These are phyloP conservation scores for Diaporthe citri DNA, from an alignment of 2,329 filamentous ascomycete species.

Conservation along the genomic window DNA sequence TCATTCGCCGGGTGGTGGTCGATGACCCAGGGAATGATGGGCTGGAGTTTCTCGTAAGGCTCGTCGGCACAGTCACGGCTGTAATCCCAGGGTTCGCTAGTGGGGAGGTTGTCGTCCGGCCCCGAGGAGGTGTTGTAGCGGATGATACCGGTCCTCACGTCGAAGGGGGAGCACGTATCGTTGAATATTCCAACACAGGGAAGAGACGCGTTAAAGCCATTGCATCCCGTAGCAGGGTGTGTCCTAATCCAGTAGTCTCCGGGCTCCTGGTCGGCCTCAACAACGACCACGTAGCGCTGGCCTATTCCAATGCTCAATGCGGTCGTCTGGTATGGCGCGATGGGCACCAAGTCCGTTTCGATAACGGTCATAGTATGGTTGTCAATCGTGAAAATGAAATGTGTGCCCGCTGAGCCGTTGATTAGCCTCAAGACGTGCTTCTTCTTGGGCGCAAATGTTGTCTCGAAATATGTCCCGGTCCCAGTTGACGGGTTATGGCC, in stretches of 20 bases:
- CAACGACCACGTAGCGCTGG: conserved; percentile 57
- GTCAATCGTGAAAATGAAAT: conserved; percentile 56
- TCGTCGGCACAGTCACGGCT: conserved; percentile 12
- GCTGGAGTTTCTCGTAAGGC: conserved; percentile 27
- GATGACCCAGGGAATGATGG: conserved; percentile 32
- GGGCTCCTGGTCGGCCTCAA: conserved; percentile 49
- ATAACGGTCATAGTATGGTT: conserved; percentile 61
- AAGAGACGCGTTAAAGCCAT: conserved; percentile 33
- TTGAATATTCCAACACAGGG: conserved; percentile 32
- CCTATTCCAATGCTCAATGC: conserved; percentile 46
- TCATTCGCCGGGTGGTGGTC: conserved; percentile 35
- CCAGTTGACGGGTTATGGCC: conserved; percentile 40
- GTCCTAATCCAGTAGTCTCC: conserved; percentile 46
- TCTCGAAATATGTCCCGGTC: conserved; percentile 38
- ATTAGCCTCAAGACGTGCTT: conserved; percentile 57
- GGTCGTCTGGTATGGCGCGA: conserved; percentile 51
- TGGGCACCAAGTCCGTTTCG: conserved; percentile 59
- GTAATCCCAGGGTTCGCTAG: conserved; percentile 32
- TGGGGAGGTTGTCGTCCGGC: conserved; percentile 39
- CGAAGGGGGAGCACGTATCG: conserved; percentile 34
- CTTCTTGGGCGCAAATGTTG: conserved; percentile 50
- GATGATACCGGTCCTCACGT: conserved; percentile 42
- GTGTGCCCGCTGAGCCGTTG: conserved; percentile 58
- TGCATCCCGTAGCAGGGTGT: conserved; percentile 40
- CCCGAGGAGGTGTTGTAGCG: conserved; percentile 38